A percentile compares a stretch with the other conserved stretches of the same genome.
These are phyloP conservation scores for Candida nemodendra DNA, from an alignment of 805 yeast genomes.

Conservation along the genomic window DNA sequence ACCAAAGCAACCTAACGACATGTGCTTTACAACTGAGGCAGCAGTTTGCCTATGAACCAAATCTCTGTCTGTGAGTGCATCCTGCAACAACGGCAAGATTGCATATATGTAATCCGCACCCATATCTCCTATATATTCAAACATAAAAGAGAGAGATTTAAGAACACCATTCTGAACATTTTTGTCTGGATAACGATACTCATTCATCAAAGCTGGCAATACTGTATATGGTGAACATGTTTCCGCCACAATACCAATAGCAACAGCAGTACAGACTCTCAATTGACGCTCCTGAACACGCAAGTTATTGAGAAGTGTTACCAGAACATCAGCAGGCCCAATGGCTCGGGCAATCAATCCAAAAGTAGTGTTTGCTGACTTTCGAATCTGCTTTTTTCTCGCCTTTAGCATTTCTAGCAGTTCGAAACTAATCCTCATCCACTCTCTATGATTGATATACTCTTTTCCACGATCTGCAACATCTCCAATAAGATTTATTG, in stretches of 20 bases:
- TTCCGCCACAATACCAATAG: slow-evolving; percentile 94
- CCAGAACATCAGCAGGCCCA: slow-evolving; percentile 94
- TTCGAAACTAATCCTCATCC: slow-evolving; percentile 96
- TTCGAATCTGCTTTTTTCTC: slow-evolving; percentile 69
- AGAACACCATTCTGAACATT: slow-evolving; percentile 95
- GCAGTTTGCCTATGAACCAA: slow-evolving; percentile 95
- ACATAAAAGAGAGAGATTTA: slow-evolving; percentile 85
- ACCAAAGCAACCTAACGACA: slow-evolving; percentile 79
- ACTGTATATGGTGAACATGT: slow-evolving; percentile 91
- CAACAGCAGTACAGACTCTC: slow-evolving; percentile 96
- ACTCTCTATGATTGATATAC: slow-evolving; percentile 83
- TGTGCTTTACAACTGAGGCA: slow-evolving; percentile 77
- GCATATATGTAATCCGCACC: slow-evolving; percentile 82
- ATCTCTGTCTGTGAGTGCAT: slow-evolving; percentile 88
- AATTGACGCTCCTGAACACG: slow-evolving; percentile 94
- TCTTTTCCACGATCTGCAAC: slow-evolving; percentile 82
- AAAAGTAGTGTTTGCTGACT: slow-evolving; percentile 86
- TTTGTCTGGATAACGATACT: slow-evolving; percentile 85
- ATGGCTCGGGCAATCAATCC: slow-evolving; percentile 88
- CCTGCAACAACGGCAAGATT: slow-evolving; percentile 74
- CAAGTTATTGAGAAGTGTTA: slow-evolving; percentile 76
- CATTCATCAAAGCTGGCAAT: slow-evolving; percentile 92
- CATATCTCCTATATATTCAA: slow-evolving; percentile 84
- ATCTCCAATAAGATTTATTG: slow-evolving; percentile 75
- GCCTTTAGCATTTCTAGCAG: slow-evolving; percentile 85